Evolutionary conservation across 2,329 filamentous ascomycete genomes (phyloP).

Genomic region (Endothia cerciana): DNA sequence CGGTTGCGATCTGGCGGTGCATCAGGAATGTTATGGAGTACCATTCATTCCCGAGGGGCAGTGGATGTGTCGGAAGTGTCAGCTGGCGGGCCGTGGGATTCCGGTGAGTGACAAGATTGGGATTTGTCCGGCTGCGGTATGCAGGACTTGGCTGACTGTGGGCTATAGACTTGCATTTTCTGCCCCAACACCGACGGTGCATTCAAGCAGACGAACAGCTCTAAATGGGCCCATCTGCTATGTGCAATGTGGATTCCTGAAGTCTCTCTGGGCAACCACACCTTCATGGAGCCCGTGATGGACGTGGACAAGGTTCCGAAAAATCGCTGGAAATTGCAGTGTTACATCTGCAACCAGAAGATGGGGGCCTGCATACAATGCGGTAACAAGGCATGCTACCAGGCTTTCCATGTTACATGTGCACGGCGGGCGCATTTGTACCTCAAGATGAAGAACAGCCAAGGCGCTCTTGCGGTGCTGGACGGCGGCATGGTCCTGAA

Average conservation of each 20-base stretch:
- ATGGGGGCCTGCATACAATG: constrained; percentile 99
- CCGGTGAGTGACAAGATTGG: constrained; percentile 59
- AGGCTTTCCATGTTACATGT: constrained; percentile 96
- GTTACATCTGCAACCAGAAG: constrained; percentile 95
- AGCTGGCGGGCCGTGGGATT: constrained; percentile 88
- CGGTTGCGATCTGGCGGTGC: constrained; percentile 94
- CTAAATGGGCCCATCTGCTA: constrained; percentile 94
- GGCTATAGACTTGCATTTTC: constrained; percentile 83
- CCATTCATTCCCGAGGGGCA: constrained; percentile 98
- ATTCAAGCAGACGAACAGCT: constrained; percentile 96
- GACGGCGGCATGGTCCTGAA: constrained; percentile 83
- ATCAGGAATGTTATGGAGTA: constrained; percentile 98
- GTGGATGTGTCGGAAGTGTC: constrained; percentile 96
- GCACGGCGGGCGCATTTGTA: constrained; percentile 85
- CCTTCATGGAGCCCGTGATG: constrained; percentile 97
- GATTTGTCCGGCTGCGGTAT: background rate
- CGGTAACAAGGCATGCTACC: constrained; percentile 95
- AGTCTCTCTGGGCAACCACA: constrained; percentile 91
- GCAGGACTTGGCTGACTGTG: constrained; percentile 21
- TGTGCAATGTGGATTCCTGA: constrained; percentile 99
- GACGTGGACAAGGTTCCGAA: constrained; percentile 98
- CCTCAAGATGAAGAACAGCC: constrained; percentile 94
- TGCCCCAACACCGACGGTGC: constrained; percentile 97
- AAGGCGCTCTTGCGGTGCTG: constrained; percentile 76
- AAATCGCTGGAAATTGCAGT: constrained; percentile 88